Evolutionary conservation across 129 eudicot genomes (phyloP).

Genomic region (Pittosporum tobira): DNA sequence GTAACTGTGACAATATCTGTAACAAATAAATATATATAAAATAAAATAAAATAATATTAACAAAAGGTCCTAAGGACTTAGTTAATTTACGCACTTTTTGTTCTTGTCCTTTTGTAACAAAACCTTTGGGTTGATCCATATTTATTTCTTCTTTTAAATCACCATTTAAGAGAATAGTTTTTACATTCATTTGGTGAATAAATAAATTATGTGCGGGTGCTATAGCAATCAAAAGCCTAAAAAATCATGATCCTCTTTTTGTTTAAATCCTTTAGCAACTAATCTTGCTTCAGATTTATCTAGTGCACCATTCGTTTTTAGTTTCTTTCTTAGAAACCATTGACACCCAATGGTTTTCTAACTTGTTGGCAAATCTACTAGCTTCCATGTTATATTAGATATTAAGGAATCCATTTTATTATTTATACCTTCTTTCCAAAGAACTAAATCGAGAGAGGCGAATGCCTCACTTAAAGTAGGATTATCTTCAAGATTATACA

Average conservation of each 20-base stretch:
- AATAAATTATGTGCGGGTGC: neutral
- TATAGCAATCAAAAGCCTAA: neutral
- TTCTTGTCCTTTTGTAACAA: neutral
- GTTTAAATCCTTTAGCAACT: neutral
- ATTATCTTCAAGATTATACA: too few relatives aligned
- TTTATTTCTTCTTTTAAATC: too few relatives aligned
- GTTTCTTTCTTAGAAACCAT: neutral
- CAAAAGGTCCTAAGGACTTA: neutral
- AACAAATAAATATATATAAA: too few relatives aligned
- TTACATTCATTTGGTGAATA: slow-evolving; percentile 5
- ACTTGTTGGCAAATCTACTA: neutral
- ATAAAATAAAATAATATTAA: too few relatives aligned
- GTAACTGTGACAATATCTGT: too few relatives aligned
- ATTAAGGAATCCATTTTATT: neutral
- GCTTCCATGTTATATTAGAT: neutral
- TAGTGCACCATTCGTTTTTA: neutral
- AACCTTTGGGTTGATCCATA: neutral
- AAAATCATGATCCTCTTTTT: neutral
- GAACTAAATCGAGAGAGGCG: neutral
- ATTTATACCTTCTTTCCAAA: neutral
- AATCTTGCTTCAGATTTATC: neutral
- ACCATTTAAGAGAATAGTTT: neutral
- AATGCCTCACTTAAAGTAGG: neutral
- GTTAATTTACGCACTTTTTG: neutral
- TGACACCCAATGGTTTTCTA: neutral